Percentiles rank a stretch among this genome's conserved stretches.
Evolutionary conservation across 441 rosid genomes (phyloP).

Genomic region (Gossypium lobatum): DNA sequence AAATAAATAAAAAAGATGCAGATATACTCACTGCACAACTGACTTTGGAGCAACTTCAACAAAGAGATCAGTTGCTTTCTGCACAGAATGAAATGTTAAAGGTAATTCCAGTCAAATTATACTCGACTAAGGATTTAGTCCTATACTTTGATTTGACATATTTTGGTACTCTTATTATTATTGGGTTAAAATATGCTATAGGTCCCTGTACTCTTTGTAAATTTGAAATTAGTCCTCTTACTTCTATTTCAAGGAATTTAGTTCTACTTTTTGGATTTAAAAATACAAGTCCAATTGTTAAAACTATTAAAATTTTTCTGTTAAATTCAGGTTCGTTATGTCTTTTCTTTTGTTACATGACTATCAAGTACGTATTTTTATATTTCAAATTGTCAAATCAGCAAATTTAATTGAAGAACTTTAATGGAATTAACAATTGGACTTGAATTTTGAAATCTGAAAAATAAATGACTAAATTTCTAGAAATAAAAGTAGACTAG

Average conservation of each 20-base stretch:
- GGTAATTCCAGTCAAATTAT: constrained; percentile 25
- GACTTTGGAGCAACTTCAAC: constrained; percentile 61
- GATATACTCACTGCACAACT: constrained; percentile 60
- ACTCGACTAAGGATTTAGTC: background rate
- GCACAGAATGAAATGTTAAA: constrained; percentile 86
- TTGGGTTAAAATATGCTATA: background rate
- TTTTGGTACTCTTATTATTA: background rate
- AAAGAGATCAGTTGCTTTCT: constrained; percentile 72
- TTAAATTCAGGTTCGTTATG: background rate
- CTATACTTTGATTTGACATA: background rate
- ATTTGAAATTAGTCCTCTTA: background rate
- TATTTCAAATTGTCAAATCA: background rate
- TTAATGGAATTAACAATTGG: background rate
- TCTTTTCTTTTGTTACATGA: background rate
- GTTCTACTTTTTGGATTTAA: background rate
- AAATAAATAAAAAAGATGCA: constrained; percentile 51
- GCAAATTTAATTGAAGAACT: background rate
- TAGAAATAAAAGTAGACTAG: background rate
- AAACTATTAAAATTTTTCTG: background rate
- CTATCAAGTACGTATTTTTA: background rate
- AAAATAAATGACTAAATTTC: too few species aligned
- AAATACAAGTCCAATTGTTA: background rate
- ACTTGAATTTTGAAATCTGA: background rate
- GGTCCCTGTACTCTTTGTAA: background rate
- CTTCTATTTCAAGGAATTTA: background rate